Evolutionary conservation across 495 filamentous ascomycete species (phyloP), one percentile per base, ranked within the genome.

Genomic region (Penicillium canescens): DNA sequence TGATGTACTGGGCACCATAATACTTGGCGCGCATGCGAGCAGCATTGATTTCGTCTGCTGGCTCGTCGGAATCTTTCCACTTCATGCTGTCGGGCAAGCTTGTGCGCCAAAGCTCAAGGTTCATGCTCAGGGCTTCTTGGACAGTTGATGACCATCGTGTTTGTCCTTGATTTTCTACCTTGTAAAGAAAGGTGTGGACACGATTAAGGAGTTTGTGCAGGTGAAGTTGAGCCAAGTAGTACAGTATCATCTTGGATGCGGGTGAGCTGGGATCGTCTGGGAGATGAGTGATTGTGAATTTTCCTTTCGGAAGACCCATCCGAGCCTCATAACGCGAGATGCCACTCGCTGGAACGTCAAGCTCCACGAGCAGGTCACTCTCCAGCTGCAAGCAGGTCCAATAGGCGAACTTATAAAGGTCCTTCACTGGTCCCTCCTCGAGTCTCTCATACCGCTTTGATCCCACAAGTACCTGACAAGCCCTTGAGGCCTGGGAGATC

Each of bases 1-100:
- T 92, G 63, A 98, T 92, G 42, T 96, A 91, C 40, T 83, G 80
- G 0, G 91, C 93, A 20, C 94, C 94, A 71, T 91, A 97, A 69
- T 93, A 97, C 62, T 98, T 98, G 8, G 90, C 94, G 21, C 94
- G 84, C 44, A 97, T 78, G 4, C 94, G 85, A n/a, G 94, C 93
- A 18, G 18, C 18, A 18, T 18, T 18, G 18, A 18, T 18, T 18
- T 18, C 18, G 18, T 18, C 18, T 18, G 91, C 78, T 2, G 89
- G 90, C 2, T 76, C 74, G 35, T 92, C 87, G 3, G 62, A 61
- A 42, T 89, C 86, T 16, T 82, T 65, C 86, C 93, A 98, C 45
- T 71, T 68, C 58, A 89, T 76, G 2, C 53, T 50, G 0, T 59
- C 36, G 2, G 77, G 72, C 4, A 86, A 69, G 23, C 70, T 80